Evolutionary conservation across 1,284 basidiomycete species (phyloP), one percentile per base, ranked within the genome.

Genomic region (Pseudozyma thailandica): DNA sequence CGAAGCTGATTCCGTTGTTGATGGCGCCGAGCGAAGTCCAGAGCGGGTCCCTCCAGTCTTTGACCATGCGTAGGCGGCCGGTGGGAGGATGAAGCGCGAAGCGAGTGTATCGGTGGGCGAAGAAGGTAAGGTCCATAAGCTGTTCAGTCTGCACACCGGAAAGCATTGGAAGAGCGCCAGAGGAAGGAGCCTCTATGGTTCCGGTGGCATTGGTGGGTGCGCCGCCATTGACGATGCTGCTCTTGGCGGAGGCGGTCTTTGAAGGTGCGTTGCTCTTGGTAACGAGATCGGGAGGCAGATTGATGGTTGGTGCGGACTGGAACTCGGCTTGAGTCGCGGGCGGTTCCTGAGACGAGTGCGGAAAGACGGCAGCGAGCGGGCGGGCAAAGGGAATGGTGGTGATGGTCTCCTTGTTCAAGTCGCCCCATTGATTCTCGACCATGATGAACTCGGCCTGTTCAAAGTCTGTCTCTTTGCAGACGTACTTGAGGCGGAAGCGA

Each of bases 11-110:
- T 7, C 81, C 81, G 18, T 61, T 53, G 16, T 71, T 62, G 54
- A 78, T 69, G 23, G 68, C 50, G 16, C 85, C 82, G 8, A 89
- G 82, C 6, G 88, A 88, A 2, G 87, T 88, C 92, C 93, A 94
- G 10, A 86, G 85, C 0, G 89, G 87, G 83, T 98, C 95, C 64
- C 93, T 87, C 96, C 96, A 99, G 74, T 97, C 91, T 77, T 94
- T 94, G 74, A 82, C 43, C 87, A 93, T 91, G 38, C 85, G 86
- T 83, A 97, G 96, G 39, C 92, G 84, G 3, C 94, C 93, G 1
- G 88, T 90, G 48, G 88, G 87, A 4, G 91, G 91, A 80, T 98
- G 92, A 30, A 98, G 85, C 0, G 91, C 90, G 84, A 95, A 98
- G 16, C 92, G 89, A 25, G 92, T 92, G 82, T 98, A 96, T 18